These are phyloP conservation scores for Cucurbita ficifolia DNA, from an alignment of 306 rosid species.

Conservation along the genomic window DNA sequence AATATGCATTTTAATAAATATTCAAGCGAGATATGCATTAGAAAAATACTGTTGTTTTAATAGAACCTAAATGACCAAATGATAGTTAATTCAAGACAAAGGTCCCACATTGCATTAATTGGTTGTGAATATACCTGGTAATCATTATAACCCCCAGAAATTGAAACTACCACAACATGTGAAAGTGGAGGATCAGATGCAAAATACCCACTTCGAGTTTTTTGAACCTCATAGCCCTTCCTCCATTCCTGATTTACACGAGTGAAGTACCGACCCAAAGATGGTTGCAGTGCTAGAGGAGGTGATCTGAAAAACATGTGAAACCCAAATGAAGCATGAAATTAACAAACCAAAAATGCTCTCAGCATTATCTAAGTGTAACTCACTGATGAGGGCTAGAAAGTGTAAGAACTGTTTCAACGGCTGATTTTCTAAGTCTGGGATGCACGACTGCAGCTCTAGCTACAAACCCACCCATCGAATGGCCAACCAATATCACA, in stretches of 20 bases:
- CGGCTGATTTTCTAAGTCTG: constrained; percentile 67
- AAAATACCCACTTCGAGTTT: constrained; percentile 40
- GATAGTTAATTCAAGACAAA: background rate
- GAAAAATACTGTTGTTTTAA: background rate
- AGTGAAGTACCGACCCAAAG: constrained; percentile 74
- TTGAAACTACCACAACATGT: constrained; percentile 68
- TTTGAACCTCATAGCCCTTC: constrained; percentile 63
- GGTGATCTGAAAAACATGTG: constrained; percentile 76
- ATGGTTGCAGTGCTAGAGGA: constrained; percentile 94
- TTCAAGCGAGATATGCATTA: background rate
- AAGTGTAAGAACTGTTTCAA: constrained; percentile 84
- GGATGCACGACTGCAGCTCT: constrained; percentile 86
- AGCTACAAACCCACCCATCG: constrained; percentile 99
- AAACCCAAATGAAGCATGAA: constrained; percentile 20
- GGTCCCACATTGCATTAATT: background rate
- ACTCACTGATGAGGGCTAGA: constrained; percentile 92
- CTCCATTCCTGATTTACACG: constrained; percentile 75
- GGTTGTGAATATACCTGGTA: constrained; percentile 48
- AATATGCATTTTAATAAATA: background rate
- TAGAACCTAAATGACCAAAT: background rate
- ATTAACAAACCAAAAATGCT: constrained; percentile 7
- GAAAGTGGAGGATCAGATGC: constrained; percentile 65
- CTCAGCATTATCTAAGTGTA: background rate
- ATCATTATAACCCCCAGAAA: constrained; percentile 82
- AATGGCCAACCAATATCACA: constrained; percentile 96